Base-by-base conservation (phyloP, 371 early-diverging fungal genomes). In the Chytridiales sp. region DNA sequence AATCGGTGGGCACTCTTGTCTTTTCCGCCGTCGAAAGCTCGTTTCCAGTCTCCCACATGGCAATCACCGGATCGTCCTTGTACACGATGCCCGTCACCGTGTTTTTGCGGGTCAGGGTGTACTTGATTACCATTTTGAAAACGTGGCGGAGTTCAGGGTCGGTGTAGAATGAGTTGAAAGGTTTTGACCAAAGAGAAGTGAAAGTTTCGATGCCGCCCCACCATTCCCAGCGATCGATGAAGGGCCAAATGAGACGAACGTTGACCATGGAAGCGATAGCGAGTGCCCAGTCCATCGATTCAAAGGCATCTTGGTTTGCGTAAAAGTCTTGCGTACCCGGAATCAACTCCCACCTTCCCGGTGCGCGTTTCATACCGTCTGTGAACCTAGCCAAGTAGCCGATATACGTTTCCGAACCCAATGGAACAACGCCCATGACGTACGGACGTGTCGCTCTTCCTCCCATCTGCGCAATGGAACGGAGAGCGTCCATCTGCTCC, bases 1-100 rank as follows among this genome's bases (percentile, higher is more conserved):
- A 78, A 3, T 38, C 57, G 9, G 68, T 21, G 0, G 78, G 76
- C 1, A 62, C 47, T 35, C 29, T 42, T 1, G 24, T 32, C 39
- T 54, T 54, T 54, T 1, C 64, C 59, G 21, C 59, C 48, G 11
- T 51, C 13, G 22, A 57, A 26, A 78, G 64, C 64, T 79, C 79
- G 60, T 79, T 79, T 0, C 79, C 79, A 1, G 70, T 68, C 47
- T 79, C 72, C 75, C 75, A 75, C 1, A 67, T 74, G 6, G 73
- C 55, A 22, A 79, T 66, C 19, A 69, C 34, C 9, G 73, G 64
- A 36, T 79, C 79, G 48, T 68, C 59, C 13, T 44, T 15, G 53
- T 79, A 79, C 5, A 19, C 29, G 19, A 67, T 24, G 11, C 73
- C 73, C 30, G 65, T 65, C 40, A 73, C 44, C 5, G 73, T 71